A percentile compares a stretch with the other conserved stretches of the same genome.
phyloP scores from a whole-genome alignment of 2,329 filamentous ascomycete species.

The Penicillium capsulatum region DNA sequence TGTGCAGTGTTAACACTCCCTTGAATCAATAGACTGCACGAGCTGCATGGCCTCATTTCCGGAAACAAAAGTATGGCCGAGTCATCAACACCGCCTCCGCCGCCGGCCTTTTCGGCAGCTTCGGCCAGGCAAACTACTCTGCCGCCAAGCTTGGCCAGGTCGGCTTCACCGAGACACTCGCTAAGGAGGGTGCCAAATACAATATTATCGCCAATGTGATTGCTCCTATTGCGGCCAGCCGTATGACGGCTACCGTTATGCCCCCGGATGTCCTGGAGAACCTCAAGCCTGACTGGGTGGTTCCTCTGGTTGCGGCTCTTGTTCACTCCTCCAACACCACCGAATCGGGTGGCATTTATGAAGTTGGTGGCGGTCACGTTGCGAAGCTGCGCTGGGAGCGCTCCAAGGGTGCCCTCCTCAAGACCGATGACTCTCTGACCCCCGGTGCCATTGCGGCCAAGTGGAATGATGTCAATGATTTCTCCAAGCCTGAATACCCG shows the following conservation, averaged over 20 bases:
- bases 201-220: constrained; percentile 96
- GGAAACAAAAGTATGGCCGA: constrained; percentile 97
- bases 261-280: constrained; percentile 83
- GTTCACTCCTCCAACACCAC: constrained; percentile 77
- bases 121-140: constrained; percentile 95
- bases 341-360: constrained; percentile 87
- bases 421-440: constrained; percentile 82
- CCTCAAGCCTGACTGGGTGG: constrained; percentile 90
- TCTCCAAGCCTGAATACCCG: constrained; percentile 77
- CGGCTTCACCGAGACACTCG: constrained; percentile 94
- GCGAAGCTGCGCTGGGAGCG: constrained; percentile 96
- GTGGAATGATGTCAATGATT: constrained; percentile 85
- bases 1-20: constrained; percentile 15
- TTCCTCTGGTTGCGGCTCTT: constrained; percentile 83
- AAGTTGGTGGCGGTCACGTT: constrained; percentile 86
- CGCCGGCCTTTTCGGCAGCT: constrained; percentile 90
- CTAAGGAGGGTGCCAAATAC: constrained; percentile 96
- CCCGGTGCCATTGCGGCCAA: constrained; percentile 82
- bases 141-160: constrained; percentile 94
- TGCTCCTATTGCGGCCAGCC: constrained; percentile 88
- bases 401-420: constrained; percentile 79
- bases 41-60: constrained; percentile 95
- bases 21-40: constrained; percentile 60
- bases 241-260: constrained; percentile 95
- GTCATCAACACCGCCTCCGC: constrained; percentile 97